A percentile compares a stretch with the other conserved stretches of the same genome.
These are phyloP conservation scores for Cladosporium colombiae DNA, from an alignment of 2,329 filamentous ascomycete species.

Conservation along the genomic window DNA sequence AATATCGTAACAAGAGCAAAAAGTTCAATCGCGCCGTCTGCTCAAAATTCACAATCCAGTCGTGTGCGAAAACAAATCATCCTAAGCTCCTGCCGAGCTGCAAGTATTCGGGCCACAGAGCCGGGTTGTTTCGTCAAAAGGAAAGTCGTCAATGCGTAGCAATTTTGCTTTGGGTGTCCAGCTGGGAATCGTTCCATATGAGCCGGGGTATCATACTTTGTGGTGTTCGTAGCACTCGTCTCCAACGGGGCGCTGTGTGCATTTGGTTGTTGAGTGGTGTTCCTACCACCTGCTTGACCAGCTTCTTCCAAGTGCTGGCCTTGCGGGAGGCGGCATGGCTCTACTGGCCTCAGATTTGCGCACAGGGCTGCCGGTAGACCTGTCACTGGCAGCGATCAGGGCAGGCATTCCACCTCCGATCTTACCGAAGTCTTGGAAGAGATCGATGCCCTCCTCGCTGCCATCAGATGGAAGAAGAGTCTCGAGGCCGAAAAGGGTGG, in stretches of 20 bases:
- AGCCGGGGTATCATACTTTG: neutral
- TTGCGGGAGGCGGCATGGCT: conserved; percentile 30
- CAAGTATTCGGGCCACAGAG: conserved; percentile 2
- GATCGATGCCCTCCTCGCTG: conserved; percentile 63
- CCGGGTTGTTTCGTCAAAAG: conserved; percentile 6
- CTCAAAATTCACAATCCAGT: neutral
- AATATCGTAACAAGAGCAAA: neutral
- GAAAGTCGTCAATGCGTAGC: conserved; percentile 12
- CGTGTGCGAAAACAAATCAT: neutral
- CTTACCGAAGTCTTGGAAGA: conserved; percentile 74
- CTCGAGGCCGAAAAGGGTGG: conserved; percentile 57
- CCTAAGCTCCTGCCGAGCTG: conserved; percentile 6
- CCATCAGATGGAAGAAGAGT: conserved; percentile 57
- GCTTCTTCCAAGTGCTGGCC: conserved; percentile 33
- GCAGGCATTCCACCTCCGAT: conserved; percentile 55
- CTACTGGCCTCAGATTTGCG: conserved; percentile 25
- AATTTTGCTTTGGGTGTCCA: neutral
- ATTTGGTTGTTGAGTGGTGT: neutral
- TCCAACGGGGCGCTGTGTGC: neutral
- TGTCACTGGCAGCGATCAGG: conserved; percentile 27
- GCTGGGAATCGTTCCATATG: neutral
- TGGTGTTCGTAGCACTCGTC: neutral
- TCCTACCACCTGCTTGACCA: conserved; percentile 35
- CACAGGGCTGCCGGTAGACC: conserved; percentile 37
- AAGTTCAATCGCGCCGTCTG: neutral